Evolutionary conservation across 1,139 yeast species (phyloP), one percentile per base, ranked within the genome.

Genomic region (Yamadazyma dushanensis): DNA sequence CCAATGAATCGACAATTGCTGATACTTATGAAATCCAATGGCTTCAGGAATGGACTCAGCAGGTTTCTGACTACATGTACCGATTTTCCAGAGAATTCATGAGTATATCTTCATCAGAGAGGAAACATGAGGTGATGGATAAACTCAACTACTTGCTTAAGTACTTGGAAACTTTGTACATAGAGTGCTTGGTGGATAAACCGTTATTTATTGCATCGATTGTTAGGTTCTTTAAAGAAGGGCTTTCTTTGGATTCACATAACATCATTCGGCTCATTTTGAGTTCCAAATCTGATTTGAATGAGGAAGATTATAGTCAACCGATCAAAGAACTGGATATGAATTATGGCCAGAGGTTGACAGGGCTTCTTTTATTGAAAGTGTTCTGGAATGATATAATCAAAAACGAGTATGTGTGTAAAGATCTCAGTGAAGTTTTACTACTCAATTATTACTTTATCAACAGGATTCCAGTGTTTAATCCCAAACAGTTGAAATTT

Each of bases 41-140:
- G 87, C 62, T 83, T 8, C 80, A 79, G 41, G 96, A 88, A 54
- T 89, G 97, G 97, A 85, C 96, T 0, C 87, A 79, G 35, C 92
- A 84, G 47, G 78, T 84, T 5, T 68, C 77, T 5, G 81, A 77
- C 39, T 83, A 74, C 49, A 53, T 82, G 16, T 79, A 74, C 49
- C 73, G 74, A 47, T 63, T 75, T 26, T 66, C 80, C 7, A 57
- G 63, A 25, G 76, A 69, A 32, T 58, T 68, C 56, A 31, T 43
- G 3, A 39, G 37, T 8, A 53, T 65, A 2, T 41, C 49, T 11
- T 45, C 58, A 3, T 44, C 42, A 0, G 74, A 60, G 19, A 57
- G 53, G 39, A 70, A 70, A 34, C 55, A 61, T 16, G 60, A 55
- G 2, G 83, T 85, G 77, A 70, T 71, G 54, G 47, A 52, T 3